A percentile compares a stretch with the other conserved stretches of the same genome.
Conservation (phyloP, 805 yeast genomes). For the Nakazawaea holstii region DNA sequence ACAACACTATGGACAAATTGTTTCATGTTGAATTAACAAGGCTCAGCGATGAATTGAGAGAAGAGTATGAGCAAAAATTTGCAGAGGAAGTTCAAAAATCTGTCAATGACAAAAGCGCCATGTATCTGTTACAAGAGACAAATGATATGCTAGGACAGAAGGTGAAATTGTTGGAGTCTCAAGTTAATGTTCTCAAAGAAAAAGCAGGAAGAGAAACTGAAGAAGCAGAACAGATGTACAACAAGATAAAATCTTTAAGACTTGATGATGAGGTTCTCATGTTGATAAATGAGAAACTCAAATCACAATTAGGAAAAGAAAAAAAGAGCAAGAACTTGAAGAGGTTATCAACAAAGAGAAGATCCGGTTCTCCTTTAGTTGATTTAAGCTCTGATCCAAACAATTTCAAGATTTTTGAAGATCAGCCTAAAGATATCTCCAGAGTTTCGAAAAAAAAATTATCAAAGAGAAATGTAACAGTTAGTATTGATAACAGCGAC, state of each 20-base stretch:
- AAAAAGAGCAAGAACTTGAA: background rate
- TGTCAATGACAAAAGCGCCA: background rate
- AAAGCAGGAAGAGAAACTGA: background rate
- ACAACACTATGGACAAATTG: constrained; percentile 3
- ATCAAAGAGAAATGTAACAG: background rate
- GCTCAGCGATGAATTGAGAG: background rate
- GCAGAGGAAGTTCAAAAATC: background rate
- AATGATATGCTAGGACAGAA: constrained; percentile 4
- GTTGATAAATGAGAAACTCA: constrained; percentile 4
- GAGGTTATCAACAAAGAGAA: background rate
- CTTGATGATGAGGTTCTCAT: constrained; percentile 6
- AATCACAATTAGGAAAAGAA: background rate
- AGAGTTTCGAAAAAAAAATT: constrained; percentile 1
- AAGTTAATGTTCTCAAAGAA: constrained; percentile 1
- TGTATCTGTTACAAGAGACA: background rate
- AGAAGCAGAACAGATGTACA: constrained; percentile 4
- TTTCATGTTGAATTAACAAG: constrained; percentile 1
- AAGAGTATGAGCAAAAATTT: background rate
- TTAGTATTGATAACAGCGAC: background rate
- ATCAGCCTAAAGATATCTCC: background rate
- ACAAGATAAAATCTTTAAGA: constrained; percentile 1
- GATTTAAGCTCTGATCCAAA: background rate
- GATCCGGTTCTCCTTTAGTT: background rate
- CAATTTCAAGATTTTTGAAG: constrained; percentile 5
- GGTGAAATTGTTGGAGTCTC: constrained; percentile 5